Percentiles rank a stretch among this genome's conserved stretches.
Conservation (phyloP, 306 rosid species). For the Glycine soja region DNA sequence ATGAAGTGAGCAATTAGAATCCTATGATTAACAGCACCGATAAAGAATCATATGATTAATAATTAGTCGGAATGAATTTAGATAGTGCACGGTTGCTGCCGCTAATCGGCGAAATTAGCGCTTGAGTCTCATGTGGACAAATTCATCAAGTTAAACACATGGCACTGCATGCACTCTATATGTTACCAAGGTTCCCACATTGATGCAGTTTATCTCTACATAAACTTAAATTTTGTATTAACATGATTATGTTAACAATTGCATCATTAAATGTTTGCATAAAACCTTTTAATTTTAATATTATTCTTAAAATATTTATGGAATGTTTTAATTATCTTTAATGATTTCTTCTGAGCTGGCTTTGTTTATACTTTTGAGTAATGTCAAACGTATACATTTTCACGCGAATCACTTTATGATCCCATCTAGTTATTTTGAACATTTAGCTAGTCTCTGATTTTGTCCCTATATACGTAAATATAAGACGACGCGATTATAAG, state of each 20-base stretch:
- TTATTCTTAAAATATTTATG: neutral
- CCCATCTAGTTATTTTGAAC: neutral
- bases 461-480: neutral
- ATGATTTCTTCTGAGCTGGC: neutral
- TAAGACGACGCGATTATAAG: neutral
- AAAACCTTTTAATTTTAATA: neutral
- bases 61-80: neutral
- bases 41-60: slow-evolving; percentile 14
- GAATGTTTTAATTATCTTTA: neutral
- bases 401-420: neutral
- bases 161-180: neutral
- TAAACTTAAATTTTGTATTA: neutral
- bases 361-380: neutral
- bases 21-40: slow-evolving; percentile 32
- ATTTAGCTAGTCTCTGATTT: neutral
- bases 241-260: neutral
- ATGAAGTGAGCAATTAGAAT: slow-evolving; percentile 16
- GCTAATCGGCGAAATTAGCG: slow-evolving; percentile 54
- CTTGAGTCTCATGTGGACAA: neutral
- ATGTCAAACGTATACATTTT: neutral
- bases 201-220: neutral
- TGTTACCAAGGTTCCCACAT: neutral
- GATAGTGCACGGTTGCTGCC: slow-evolving; percentile 43
- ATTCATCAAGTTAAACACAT: slow-evolving; percentile 29
- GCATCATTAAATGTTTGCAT: neutral